Base-by-base conservation (phyloP, 202 grass and related monocot genomes). In the Panicum hallii region DNA sequence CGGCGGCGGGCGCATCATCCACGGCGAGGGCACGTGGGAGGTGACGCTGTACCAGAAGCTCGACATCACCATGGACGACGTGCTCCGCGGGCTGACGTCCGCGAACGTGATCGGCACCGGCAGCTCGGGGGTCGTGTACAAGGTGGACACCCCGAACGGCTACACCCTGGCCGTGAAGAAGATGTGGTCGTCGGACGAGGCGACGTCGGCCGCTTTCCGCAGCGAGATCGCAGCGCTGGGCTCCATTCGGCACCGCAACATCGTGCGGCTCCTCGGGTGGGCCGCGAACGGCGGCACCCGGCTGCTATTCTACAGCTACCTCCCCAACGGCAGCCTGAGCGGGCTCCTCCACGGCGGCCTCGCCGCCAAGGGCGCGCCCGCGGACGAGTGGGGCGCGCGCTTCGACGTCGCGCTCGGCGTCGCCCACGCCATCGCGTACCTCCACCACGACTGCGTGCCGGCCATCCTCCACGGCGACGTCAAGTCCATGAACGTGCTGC, bases 391-490 rank as follows among this genome's bases (percentile, higher is more conserved):
- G 97, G 88, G 85, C 26, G 83, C 87, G 60, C 88, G 91, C 28
- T 97, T 88, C 72, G 90, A 91, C 67, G 87, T 99, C n/a, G 90
- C 86, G 82, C 70, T 99, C 11, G 97, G 97, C 10, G 77, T 99
- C 34, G 97, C 97, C 3, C 91, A 99, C 83, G 97, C 97, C 32
- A 76, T 99, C 4, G 88, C 97, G 5, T 99, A 99, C 79, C 89
- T 99, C 28, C 97, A 99, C 82, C 97, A 99, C 28, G 97, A 99
- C 86, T 99, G 97, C 82, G 91, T 99, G 65, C 97, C 97, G 32
- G 86, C 97, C 23, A 99, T 99, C 89, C 79, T 99, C 58, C 97
- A 99, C 85, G 97, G 93, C 1, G 97, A 99, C 77, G 84, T 99
- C 22, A 99, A 99, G 88, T 72, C 97, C 50, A 94, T 99, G 97